Evolutionary conservation across 2,329 filamentous ascomycete genomes (phyloP).

Genomic region (Fusarium guadeloupense): DNA sequence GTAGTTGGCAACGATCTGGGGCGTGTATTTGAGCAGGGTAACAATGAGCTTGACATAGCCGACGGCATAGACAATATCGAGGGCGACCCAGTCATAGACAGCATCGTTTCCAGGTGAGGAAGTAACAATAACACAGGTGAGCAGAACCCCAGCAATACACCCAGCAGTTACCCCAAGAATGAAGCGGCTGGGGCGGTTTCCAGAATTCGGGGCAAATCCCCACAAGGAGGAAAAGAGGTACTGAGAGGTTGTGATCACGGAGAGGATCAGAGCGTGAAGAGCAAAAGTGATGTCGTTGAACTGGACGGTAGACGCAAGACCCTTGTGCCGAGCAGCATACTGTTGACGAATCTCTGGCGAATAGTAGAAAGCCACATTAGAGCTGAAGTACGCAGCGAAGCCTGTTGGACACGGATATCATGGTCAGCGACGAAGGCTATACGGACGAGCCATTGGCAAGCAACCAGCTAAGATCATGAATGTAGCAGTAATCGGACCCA

Average conservation of each 20-base stretch:
- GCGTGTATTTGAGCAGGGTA: constrained; percentile 92
- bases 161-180: constrained; percentile 77
- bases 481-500: constrained; percentile 24
- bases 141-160: constrained; percentile 68
- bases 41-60: constrained; percentile 90
- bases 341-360: constrained; percentile 80
- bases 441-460: constrained; percentile 1
- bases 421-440: constrained; percentile 23
- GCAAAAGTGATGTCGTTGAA: constrained; percentile 93
- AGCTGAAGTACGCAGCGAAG: constrained; percentile 79
- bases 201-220: constrained; percentile 73
- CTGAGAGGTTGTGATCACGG: constrained; percentile 78
- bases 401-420: constrained; percentile 52
- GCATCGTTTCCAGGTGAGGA: constrained; percentile 50
- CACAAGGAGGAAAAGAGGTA: constrained; percentile 76
- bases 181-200: constrained; percentile 65
- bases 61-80: constrained; percentile 73
- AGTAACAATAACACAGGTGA: constrained; percentile 59
- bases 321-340: constrained; percentile 82
- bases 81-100: constrained; percentile 64
- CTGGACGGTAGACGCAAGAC: constrained; percentile 82
- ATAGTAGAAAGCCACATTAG: constrained; percentile 79
- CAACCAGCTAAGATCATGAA: constrained; percentile 7
- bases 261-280: constrained; percentile 79
- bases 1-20: constrained; percentile 85